phyloP scores from a whole-genome alignment of 1,284 basidiomycete species.

The Cystobasidium pallidum region DNA sequence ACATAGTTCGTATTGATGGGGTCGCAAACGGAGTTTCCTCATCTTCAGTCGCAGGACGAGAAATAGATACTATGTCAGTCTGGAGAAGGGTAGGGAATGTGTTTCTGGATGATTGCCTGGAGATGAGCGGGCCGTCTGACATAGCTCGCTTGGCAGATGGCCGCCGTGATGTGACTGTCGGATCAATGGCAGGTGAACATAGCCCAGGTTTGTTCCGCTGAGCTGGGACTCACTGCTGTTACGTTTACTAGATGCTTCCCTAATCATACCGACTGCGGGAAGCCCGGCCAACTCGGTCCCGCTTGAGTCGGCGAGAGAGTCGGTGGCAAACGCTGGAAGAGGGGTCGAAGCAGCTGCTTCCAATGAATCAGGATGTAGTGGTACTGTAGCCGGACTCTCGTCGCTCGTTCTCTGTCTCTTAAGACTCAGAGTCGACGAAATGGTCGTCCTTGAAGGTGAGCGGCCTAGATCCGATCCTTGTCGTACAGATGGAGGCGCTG shows the following conservation, averaged over 20 bases:
- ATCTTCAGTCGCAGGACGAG: not conserved
- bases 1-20: not conserved
- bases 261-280: not conserved
- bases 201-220: not conserved
- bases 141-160: not conserved
- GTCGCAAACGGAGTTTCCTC: not conserved
- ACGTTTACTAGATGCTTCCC: not conserved
- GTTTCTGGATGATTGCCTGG: no score
- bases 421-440: constrained; percentile 2
- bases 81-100: no score
- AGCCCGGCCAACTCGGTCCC: not conserved
- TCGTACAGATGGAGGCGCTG: constrained; percentile 16
- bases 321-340: not conserved
- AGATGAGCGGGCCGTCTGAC: not conserved
- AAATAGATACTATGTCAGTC: not conserved
- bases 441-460: constrained; percentile 2
- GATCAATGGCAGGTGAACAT: not conserved
- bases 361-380: not conserved
- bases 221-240: not conserved
- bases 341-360: not conserved
- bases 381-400: not conserved
- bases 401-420: not conserved
- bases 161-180: not conserved
- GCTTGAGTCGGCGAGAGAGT: not conserved
- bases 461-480: constrained; percentile 1